Conservation (phyloP, 371 early-diverging fungal genomes). For the Saksenaea vasiformis region DNA sequence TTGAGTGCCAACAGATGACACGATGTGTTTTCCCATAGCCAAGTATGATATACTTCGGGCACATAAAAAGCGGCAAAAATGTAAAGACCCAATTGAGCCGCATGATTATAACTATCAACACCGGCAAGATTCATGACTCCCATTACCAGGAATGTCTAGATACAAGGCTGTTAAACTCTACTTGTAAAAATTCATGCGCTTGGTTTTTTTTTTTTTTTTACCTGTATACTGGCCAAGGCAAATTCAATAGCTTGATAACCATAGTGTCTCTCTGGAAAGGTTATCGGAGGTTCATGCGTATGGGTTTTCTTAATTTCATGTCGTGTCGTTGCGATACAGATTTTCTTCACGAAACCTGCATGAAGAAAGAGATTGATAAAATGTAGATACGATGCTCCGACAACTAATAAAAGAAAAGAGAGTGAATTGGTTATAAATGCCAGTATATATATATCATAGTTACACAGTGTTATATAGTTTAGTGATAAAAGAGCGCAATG, state of each 20-base stretch:
- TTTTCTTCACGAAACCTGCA: slow-evolving; percentile 4
- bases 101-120: slow-evolving; percentile 16
- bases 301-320: not conserved
- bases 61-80: slow-evolving; percentile 14
- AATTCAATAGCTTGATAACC: slow-evolving; percentile 8
- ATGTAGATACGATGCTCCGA: slow-evolving; percentile 13
- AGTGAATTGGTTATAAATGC: not conserved
- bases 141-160: slow-evolving; percentile 22
- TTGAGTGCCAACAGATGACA: slow-evolving; percentile 9
- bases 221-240: slow-evolving; percentile 12
- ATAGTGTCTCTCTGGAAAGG: not conserved
- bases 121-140: slow-evolving; percentile 22
- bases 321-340: slow-evolving; percentile 9
- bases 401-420: not conserved
- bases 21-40: slow-evolving; percentile 14
- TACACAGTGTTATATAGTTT: not conserved
- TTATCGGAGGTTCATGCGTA: not conserved
- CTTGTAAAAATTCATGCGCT: too few relatives aligned
- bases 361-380: slow-evolving; percentile 13
- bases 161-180: not conserved
- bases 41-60: slow-evolving; percentile 14
- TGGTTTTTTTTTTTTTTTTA: not conserved
- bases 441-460: not conserved
- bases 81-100: slow-evolving; percentile 19
- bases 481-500: not conserved